These are phyloP conservation scores for Fusarium sp. DNA, from an alignment of 2,329 filamentous ascomycete genomes.

Conservation along the genomic window DNA sequence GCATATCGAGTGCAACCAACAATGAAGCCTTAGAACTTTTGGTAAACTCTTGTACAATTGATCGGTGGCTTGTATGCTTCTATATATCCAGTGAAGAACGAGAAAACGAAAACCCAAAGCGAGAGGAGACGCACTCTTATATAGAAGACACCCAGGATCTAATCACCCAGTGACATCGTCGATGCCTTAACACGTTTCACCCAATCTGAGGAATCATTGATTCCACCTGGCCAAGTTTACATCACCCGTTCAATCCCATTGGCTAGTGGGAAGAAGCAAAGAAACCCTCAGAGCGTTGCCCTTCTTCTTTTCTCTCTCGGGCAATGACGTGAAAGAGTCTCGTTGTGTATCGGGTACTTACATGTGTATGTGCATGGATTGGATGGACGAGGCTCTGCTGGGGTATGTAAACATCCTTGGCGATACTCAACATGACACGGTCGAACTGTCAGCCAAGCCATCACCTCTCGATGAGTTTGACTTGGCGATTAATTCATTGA, in stretches of 20 bases:
- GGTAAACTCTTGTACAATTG: not conserved
- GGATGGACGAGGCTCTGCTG: not conserved
- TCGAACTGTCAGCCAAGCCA: conserved; percentile 10
- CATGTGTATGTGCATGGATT: not conserved
- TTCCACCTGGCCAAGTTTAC: not conserved
- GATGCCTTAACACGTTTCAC: not conserved
- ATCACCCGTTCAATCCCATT: conserved; percentile 15
- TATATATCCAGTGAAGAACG: not conserved
- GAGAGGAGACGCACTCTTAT: not conserved
- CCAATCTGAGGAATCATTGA: not conserved
- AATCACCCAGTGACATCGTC: not conserved
- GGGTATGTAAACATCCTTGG: conserved; percentile 8
- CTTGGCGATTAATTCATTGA: not conserved
- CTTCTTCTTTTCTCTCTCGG: not conserved
- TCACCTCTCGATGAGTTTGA: not conserved
- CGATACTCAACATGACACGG: conserved; percentile 9
- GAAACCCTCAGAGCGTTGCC: not conserved
- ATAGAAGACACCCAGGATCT: not conserved
- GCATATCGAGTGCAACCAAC: conserved; percentile 41
- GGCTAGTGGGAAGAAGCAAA: not conserved
- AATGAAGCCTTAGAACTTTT: not conserved
- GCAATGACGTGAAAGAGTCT: conserved; percentile 19
- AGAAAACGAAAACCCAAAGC: not conserved
- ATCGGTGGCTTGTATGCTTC: not conserved
- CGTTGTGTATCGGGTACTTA: conserved; percentile 16